Percentiles rank a stretch among this genome's conserved stretches.
Evolutionary conservation across 2,329 filamentous ascomycete species (phyloP).

Genomic region (Chaetomiaceae sp.): DNA sequence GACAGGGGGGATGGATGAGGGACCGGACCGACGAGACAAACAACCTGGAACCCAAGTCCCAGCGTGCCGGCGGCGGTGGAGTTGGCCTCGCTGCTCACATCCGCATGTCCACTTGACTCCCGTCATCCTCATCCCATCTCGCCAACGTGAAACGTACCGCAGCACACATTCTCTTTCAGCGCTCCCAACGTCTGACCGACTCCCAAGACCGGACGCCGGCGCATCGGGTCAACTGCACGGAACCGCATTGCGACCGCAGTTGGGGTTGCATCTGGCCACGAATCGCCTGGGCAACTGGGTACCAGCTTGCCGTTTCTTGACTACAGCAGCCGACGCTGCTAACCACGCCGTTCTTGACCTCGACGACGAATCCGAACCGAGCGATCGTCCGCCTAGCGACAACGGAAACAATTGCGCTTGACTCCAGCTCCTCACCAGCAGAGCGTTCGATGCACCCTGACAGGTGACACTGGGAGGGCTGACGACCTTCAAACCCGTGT

Average conservation of each 20-base stretch:
- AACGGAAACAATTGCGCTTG: not conserved
- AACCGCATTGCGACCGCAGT: too few relatives aligned
- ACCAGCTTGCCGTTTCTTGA: too few relatives aligned
- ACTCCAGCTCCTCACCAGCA: not conserved
- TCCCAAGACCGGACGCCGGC: not conserved
- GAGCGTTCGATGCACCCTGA: not conserved
- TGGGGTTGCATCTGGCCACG: too few relatives aligned
- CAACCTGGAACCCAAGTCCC: not conserved
- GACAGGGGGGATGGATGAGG: not conserved
- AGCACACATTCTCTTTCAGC: not conserved
- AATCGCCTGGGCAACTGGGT: too few relatives aligned
- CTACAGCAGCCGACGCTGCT: too few relatives aligned
- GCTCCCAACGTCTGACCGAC: not conserved
- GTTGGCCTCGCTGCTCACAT: not conserved
- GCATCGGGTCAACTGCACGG: too few relatives aligned
- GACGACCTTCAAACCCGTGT: constrained; percentile 4
- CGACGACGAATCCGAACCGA: not conserved
- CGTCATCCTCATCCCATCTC: not conserved
- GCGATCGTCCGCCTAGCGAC: not conserved
- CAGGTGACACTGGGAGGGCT: constrained; percentile 7
- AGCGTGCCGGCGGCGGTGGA: not conserved
- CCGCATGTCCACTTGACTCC: too few relatives aligned
- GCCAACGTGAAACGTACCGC: constrained; percentile 2
- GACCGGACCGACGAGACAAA: not conserved
- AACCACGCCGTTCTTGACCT: not conserved